Conservation (phyloP, 2,329 filamentous ascomycete genomes). For the Lachnellula suecica region DNA sequence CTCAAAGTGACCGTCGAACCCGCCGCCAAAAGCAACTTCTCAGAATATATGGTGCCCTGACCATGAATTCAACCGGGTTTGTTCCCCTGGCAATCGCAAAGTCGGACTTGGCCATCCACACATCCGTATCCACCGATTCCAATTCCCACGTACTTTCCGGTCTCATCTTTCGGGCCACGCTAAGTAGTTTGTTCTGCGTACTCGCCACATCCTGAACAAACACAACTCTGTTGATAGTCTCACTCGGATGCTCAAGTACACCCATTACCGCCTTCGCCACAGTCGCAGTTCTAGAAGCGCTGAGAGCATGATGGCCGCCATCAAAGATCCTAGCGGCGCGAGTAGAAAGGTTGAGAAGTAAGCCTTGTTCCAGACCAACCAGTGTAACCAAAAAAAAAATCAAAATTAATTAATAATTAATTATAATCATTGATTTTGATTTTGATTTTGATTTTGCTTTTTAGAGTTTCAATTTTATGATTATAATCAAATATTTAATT, state of each 20-base stretch:
- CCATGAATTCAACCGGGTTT: constrained; percentile 4
- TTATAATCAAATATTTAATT: no score
- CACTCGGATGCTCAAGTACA: constrained; percentile 33
- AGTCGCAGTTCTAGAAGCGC: constrained; percentile 18
- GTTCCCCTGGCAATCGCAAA: not conserved
- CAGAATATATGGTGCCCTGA: not conserved
- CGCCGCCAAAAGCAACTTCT: not conserved
- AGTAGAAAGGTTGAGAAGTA: not conserved
- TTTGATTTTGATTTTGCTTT: no score
- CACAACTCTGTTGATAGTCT: not conserved
- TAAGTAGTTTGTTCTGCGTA: not conserved
- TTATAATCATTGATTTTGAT: no score
- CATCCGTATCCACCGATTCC: not conserved
- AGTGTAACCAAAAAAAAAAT: no score
- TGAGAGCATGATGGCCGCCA: constrained; percentile 41
- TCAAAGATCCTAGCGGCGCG: constrained; percentile 23
- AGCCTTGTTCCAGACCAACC: not conserved
- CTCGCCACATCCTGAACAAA: not conserved
- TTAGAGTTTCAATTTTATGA: not conserved
- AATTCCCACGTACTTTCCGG: constrained; percentile 6
- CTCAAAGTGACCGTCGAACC: not conserved
- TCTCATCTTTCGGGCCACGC: not conserved
- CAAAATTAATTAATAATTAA: no score
- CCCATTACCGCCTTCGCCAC: constrained; percentile 32
- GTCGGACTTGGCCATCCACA: not conserved